Base-by-base conservation (phyloP, 2,329 filamentous ascomycete genomes). In the Penicillium brasilianum region DNA sequence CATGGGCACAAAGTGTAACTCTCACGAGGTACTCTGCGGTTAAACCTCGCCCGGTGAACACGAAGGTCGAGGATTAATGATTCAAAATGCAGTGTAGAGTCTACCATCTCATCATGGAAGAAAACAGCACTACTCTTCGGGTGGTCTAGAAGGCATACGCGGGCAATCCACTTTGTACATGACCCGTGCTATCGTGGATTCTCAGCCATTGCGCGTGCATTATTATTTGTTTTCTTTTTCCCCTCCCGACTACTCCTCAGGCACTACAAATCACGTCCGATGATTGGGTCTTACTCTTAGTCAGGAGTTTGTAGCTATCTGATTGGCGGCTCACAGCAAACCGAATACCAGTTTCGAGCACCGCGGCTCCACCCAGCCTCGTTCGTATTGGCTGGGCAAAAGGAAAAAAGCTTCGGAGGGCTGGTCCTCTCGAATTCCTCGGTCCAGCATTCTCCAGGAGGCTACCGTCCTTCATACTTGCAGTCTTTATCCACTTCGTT, bases 281-380 rank as follows among this genome's bases (percentile, higher is more conserved):
- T 18, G n/a, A 43, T 14, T 30, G 22, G 25, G 44, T 48, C 44
- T 48, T 18, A 28, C 44, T 28, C 32, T 46, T 46, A 48, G 22
- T 48, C 2, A 48, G 44, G 14, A 6, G 16, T 11, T 28, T 20
- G 2, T 5, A 9, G 32, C 18, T 8, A 25, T 5, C 39, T 20
- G 9, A 50, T 50, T 50, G 54, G 58, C 51, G 49, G 44, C 44
- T 48, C 50, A 56, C 46, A 60, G 59, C 62, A 64, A 64, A 66
- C 64, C 43, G 39, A 66, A 66, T 66, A 64, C 64, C 64, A 53
- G 43, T 41, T 62, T 53, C 28, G 62, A 57, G 36, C 46, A 18
- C 25, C 20, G 9, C 9, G 41, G 54, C 48, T 49, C 52, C 57
- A 60, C 59, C 52, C 25, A 36, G 28, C 14, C 44, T 41, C 41